Evolutionary conservation across 1,139 yeast genomes (phyloP), one percentile per base, ranked within the genome.

Genomic region (Taphrina confusa): DNA sequence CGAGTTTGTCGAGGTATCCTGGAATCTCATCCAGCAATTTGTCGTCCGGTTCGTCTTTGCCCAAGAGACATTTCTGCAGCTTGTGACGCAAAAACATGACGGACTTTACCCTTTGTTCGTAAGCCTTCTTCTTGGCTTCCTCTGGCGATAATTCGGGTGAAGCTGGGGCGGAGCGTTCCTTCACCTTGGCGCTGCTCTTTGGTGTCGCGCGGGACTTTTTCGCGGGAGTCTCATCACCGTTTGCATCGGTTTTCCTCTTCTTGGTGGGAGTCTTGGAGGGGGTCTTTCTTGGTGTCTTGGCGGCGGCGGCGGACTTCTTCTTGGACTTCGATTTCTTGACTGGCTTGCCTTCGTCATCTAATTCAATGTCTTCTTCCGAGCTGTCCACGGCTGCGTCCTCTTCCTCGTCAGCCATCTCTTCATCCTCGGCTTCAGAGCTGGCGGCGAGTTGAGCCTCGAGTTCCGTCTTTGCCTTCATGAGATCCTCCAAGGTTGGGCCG

Each of bases 41-140:
- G 20, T 55, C 62, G 46, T 51, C 55, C 25, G 60, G 60, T 16
- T 14, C 37, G n/a, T 40, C 60, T 12, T 51, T 60, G 51, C 57
- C 50, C 39, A 60, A 27, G 50, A 60, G 42, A 16, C 50, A 45
- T 20, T 57, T 60, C 33, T 60, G 62, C 28, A 60, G 37, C 30
- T 55, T 60, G 56, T 60, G 62, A 46, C 62, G 55, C 12, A 60
- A 30, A 14, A 45, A 55, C 42, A 60, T 49, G 46, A 60, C 54
- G 22, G 46, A 30, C 34, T 60, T 45, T 33, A 33, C 50, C 50
- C 36, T 45, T 16, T 34, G 59, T 18, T 57, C 57, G 51, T 36
- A 36, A 6, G 49, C 23, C 31, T 27, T 22, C 36, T 54, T 44
- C 25, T 22, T 33, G 9, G 49, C 36, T 28, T 54, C 58, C 22